A percentile compares a stretch with the other conserved stretches of the same genome.
phyloP scores from a whole-genome alignment of 2,329 filamentous ascomycete genomes.

The Calonectria crousiana region DNA sequence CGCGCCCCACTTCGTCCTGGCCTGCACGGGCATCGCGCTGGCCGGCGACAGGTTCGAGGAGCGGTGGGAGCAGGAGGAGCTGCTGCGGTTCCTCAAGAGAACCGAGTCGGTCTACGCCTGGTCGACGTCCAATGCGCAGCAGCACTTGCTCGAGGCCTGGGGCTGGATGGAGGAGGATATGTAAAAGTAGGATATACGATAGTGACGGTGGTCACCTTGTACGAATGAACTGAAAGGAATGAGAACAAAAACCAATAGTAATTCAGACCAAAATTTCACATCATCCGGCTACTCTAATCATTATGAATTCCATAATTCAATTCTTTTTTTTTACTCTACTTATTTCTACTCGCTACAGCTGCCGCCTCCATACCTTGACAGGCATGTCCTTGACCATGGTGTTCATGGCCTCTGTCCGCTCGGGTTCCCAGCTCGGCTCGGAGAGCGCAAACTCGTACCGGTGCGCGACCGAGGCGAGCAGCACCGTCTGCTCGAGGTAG shows the following conservation, averaged over 20 bases:
- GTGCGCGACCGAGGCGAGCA: conserved; percentile 57
- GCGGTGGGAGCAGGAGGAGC: conserved; percentile 50
- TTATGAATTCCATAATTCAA: neutral
- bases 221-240: neutral
- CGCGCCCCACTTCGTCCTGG: conserved; percentile 17
- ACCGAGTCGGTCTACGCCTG: conserved; percentile 40
- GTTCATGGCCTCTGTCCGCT: conserved; percentile 38
- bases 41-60: conserved; percentile 53
- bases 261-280: neutral
- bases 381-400: conserved; percentile 36
- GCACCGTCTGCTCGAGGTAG: conserved; percentile 59
- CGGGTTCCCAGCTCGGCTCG: conserved; percentile 29
- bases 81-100: conserved; percentile 48
- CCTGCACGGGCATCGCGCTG: conserved; percentile 36
- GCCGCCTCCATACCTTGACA: conserved; percentile 37
- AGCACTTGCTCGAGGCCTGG: conserved; percentile 38
- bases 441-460: conserved; percentile 53
- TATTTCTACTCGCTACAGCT: conserved; percentile 5
- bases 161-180: conserved; percentile 26
- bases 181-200: neutral
- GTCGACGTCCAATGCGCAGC: conserved; percentile 27
- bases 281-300: too few species aligned
- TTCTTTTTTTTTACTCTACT: neutral
- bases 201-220: neutral
- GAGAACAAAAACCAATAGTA: neutral